phyloP scores from a whole-genome alignment of 129 eudicot genomes.

The Flaveria ramosissima region DNA sequence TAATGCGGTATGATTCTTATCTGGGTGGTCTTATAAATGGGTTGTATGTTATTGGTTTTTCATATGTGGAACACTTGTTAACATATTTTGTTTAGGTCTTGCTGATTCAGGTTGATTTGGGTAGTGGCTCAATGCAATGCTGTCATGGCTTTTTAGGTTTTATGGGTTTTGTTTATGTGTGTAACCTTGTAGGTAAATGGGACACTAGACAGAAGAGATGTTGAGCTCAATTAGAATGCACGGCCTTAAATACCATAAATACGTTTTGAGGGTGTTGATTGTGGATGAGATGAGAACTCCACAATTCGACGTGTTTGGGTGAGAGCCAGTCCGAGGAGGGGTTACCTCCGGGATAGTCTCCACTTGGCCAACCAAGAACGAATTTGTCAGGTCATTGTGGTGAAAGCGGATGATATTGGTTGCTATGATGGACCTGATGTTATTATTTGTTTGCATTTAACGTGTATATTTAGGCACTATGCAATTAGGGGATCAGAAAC shows the following conservation, averaged over 20 bases:
- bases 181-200: not conserved
- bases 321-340: not conserved
- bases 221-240: not conserved
- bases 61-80: slow-evolving; percentile 1
- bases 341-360: not conserved
- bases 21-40: slow-evolving; percentile 3
- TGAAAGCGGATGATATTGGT: not conserved
- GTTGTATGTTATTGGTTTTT: not conserved
- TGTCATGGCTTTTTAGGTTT: not conserved
- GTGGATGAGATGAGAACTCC: not conserved
- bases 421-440: not conserved
- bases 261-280: not conserved
- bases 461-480: not conserved
- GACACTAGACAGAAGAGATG: not conserved
- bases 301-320: not conserved
- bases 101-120: slow-evolving; percentile 11
- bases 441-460: not conserved
- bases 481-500: no score
- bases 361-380: no score
- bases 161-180: not conserved
- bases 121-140: not conserved
- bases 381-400: not conserved
- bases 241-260: not conserved
- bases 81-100: slow-evolving; percentile 9
- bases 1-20: not conserved